A percentile compares a stretch with the other conserved stretches of the same genome.
Evolutionary conservation across 2,329 filamentous ascomycete species (phyloP).

Genomic region (Tolypocladium inflatum): DNA sequence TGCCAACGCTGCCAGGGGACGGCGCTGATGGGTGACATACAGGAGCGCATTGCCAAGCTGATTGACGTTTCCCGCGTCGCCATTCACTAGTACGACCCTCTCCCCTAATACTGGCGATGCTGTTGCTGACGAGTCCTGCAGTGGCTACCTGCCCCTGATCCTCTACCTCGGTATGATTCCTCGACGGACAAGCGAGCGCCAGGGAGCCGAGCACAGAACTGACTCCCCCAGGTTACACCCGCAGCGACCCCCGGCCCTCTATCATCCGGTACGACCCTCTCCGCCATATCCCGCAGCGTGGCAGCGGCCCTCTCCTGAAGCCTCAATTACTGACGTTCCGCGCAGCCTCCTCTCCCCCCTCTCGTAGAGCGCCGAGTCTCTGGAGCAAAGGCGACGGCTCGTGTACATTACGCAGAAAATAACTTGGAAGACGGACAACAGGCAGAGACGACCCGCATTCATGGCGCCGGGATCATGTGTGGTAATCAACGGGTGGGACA

Average conservation of each 20-base stretch:
- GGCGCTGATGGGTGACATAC: conserved; percentile 1
- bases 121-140: conserved; percentile 23
- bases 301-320: background rate
- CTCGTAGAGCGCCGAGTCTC: conserved; percentile 31
- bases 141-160: conserved; percentile 93
- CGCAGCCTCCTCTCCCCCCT: conserved; percentile 54
- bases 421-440: background rate
- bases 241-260: conserved; percentile 83
- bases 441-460: conserved; percentile 11
- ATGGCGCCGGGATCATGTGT: conserved; percentile 12
- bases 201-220: background rate
- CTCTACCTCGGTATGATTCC: conserved; percentile 74
- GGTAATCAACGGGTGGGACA: background rate
- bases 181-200: conserved; percentile 8
- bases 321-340: conserved; percentile 10
- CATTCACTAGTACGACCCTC: conserved; percentile 75
- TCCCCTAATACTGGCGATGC: conserved; percentile 25
- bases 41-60: conserved; percentile 97
- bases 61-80: conserved; percentile 90
- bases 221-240: conserved; percentile 64
- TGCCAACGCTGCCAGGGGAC: background rate
- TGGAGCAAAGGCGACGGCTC: background rate
- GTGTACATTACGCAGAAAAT: background rate
- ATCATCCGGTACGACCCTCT: conserved; percentile 41
- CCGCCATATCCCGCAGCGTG: background rate